Evolutionary conservation across 768 basidiomycete species (phyloP), one percentile per base, ranked within the genome.

Genomic region (Daedalea quercina): DNA sequence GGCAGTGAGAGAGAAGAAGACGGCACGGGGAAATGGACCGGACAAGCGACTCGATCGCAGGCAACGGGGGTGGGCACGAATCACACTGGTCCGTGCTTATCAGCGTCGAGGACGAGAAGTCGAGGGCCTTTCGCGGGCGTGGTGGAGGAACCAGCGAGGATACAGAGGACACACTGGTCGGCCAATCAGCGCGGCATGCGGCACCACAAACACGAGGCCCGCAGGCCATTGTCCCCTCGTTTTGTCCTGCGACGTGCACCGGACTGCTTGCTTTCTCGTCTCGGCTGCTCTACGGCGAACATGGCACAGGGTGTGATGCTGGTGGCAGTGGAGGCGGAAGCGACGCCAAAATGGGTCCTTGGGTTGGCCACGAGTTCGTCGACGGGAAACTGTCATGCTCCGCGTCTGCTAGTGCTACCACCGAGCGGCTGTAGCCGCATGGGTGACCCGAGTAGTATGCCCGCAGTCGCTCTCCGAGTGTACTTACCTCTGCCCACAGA

Each of bases 201-300:
- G 48, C 48, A 49, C 33, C n/a, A 35, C 48, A 37, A 15, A 40
- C 37, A 40, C 37, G 37, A 40, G 37, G 34, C 34, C 47, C n/a
- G n/a, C n/a, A 48, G 31, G 48, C 48, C 35, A 49, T 49, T 49
- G 48, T 49, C 25, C 48, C 34, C n/a, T 35, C n/a, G 46, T 28
- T 33, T 33, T 47, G 37, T 40, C 37, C 37, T 40, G 13, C 19
- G 19, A 4, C 7, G 15, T 19, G 37, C 37, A 15, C 19, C 15
- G 37, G 4, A 11, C 28, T 31, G 28, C 11, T 11, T 31, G 28
- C 28, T 31, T 31, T 31, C 28, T 31, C 11, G 28, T 31, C n/a
- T 31, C 28, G 28, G 11, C 28, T 4, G 28, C 28, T 31, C 6
- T 31, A 11, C 6, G 4, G 28, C 11, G 28, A 11, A 4, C 28